These are phyloP conservation scores for Paraglomus occultum DNA, from an alignment of 192 early-diverging fungal species.

Conservation along the genomic window DNA sequence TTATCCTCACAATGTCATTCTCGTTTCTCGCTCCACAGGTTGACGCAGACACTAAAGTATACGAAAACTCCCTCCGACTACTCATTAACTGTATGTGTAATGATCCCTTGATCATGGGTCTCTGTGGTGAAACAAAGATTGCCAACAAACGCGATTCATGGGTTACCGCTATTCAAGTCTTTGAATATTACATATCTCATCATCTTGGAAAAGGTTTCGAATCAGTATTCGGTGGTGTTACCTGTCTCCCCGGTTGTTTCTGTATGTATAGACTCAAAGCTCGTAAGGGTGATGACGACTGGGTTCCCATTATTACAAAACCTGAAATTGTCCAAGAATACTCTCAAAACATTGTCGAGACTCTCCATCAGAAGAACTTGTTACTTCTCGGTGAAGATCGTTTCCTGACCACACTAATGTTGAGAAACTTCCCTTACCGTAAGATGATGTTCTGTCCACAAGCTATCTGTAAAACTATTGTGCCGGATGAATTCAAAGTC, in stretches of 20 bases:
- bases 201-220: slow-evolving; percentile 95
- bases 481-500: slow-evolving; percentile 79
- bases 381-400: slow-evolving; percentile 89
- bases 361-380: slow-evolving; percentile 85
- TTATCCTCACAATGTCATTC: not conserved
- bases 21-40: slow-evolving; percentile 39
- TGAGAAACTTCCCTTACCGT: slow-evolving; percentile 80
- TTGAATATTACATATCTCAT: slow-evolving; percentile 98
- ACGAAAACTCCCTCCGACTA: slow-evolving; percentile 68
- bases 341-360: slow-evolving; percentile 78
- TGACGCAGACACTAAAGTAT: slow-evolving; percentile 91
- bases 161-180: slow-evolving; percentile 97
- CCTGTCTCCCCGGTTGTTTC: slow-evolving; percentile 96
- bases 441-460: slow-evolving; percentile 88
- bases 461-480: slow-evolving; percentile 83
- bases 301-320: slow-evolving; percentile 88
- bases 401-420: slow-evolving; percentile 86
- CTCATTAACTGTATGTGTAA: slow-evolving; percentile 91
- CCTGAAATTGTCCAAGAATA: slow-evolving; percentile 87
- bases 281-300: slow-evolving; percentile 63
- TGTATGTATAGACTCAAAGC: slow-evolving; percentile 97
- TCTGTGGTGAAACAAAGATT: slow-evolving; percentile 98
- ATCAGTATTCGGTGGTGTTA: slow-evolving; percentile 96
- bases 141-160: slow-evolving; percentile 89
- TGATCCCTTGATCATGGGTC: slow-evolving; percentile 89